Evolutionary conservation across 371 early-diverging fungal genomes (phyloP), one percentile per base, ranked within the genome.

Genomic region (Phascolomyces articulosus): DNA sequence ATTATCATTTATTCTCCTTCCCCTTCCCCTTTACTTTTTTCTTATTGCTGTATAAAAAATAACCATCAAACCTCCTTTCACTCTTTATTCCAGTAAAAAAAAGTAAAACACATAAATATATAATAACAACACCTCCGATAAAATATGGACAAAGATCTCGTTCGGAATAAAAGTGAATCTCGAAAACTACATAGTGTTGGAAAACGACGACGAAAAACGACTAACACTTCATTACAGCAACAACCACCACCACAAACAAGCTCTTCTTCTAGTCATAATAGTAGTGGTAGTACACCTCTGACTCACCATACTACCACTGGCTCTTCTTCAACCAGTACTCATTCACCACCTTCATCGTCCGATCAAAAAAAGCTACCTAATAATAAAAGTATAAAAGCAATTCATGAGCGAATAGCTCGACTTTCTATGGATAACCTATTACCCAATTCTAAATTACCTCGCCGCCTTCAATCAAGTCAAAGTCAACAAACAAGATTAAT

Each of bases 401-500:
- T 59, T 20, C 44, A 59, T 40, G 60, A 59, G 16, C 60, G 60
- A 9, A 59, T 59, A 16, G 44, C 60, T 11, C 60, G 44, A 27
- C 28, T 59, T 16, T 59, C 60, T 2, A 28, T 59, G 10, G 60
- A 24, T 11, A 29, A 40, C 18, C 34, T 44, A 16, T 18, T 38
- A 24, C 38, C 56, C 4, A 34, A 18, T 16, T 59, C 60, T 11
- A 59, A 40, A 47, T 29, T 38, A 20, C 60, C 34, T 40, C 41
- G 23, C 21, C 31, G 28, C 4, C 60, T 40, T 11, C 44, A 59
- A 40, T 10, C 34, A 2, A 47, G n/a, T 20, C 20, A 18, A 16
- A 59, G 29, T 27, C 28, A 28, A 15, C 41, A 27, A 20, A 23
- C 51, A 24, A 51, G 51, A 24, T n/a, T 40, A 44, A 24, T 38